Evolutionary conservation across 177 flowering plant genomes (phyloP).

Genomic region (Vitis hybrid): DNA sequence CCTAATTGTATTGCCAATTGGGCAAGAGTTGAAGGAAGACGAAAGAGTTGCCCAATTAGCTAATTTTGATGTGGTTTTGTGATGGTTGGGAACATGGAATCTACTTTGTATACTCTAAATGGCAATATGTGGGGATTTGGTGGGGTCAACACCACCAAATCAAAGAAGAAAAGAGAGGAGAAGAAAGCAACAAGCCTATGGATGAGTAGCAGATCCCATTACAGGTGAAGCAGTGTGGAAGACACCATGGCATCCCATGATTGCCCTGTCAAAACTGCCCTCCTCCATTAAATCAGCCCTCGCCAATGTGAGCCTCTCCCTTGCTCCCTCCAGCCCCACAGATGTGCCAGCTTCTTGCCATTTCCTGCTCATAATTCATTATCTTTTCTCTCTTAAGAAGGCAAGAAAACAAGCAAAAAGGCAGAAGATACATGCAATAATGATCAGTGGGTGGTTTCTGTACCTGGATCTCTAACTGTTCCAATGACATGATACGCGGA

Average conservation of each 20-base stretch:
- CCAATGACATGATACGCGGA: slow-evolving; percentile 67
- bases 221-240: slow-evolving; percentile 96
- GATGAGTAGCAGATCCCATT: slow-evolving; percentile 47
- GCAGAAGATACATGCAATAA: not conserved
- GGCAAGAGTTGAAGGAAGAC: too few species aligned
- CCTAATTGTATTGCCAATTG: too few species aligned
- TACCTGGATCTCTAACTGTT: slow-evolving; percentile 85
- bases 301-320: slow-evolving; percentile 70
- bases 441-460: not conserved
- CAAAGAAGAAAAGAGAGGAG: not conserved
- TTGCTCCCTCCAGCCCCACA: slow-evolving; percentile 86
- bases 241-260: slow-evolving; percentile 78
- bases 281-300: slow-evolving; percentile 75
- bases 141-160: not conserved
- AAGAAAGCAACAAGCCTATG: slow-evolving; percentile 44
- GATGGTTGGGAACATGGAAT: too few species aligned
- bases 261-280: slow-evolving; percentile 82
- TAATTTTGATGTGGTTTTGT: too few species aligned
- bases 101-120: too few species aligned
- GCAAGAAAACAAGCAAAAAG: not conserved
- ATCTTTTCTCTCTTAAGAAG: too few species aligned
- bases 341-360: slow-evolving; percentile 59
- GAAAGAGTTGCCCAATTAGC: too few species aligned
- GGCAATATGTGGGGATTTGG: too few species aligned
- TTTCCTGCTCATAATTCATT: slow-evolving; percentile 37